Evolutionary conservation across 768 basidiomycete species (phyloP).

Genomic region (Lactarius vividus): DNA sequence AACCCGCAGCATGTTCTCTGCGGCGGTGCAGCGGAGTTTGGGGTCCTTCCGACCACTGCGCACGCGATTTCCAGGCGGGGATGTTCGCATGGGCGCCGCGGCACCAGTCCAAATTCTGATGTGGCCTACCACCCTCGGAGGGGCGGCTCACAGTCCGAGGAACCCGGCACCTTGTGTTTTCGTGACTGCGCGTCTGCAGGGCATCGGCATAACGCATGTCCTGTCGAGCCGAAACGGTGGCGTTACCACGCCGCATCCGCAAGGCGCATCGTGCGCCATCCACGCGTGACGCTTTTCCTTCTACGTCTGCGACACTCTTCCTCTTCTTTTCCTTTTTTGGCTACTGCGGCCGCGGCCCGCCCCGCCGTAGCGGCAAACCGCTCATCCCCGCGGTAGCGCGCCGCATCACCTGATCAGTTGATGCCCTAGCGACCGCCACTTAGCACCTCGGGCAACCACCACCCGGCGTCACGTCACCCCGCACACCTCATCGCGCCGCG

Average conservation of each 20-base stretch:
- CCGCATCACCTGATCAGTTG: conserved; percentile 21
- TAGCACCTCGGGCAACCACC: conserved; percentile 14
- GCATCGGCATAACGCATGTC: conserved; percentile 23
- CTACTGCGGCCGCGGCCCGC: conserved; percentile 24
- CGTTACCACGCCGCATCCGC: conserved; percentile 26
- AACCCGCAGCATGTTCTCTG: conserved; percentile 11
- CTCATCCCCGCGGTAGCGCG: conserved; percentile 18
- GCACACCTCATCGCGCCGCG: conserved; percentile 21
- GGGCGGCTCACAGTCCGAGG: conserved; percentile 25
- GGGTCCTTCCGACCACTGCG: conserved; percentile 20
- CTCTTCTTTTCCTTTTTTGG: conserved; percentile 19
- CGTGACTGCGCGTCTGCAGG: conserved; percentile 23
- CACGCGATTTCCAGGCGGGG: conserved; percentile 24
- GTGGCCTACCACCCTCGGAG: conserved; percentile 22
- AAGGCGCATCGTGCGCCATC: conserved; percentile 27
- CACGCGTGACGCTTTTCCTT: conserved; percentile 25
- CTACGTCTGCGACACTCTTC: conserved; percentile 11
- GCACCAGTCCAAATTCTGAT: conserved; percentile 22
- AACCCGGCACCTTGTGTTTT: conserved; percentile 25
- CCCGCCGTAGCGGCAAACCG: conserved; percentile 11
- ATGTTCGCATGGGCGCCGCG: conserved; percentile 24
- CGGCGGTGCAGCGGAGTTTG: conserved; percentile 26
- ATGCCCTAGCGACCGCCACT: conserved; percentile 21
- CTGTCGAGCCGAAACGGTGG: conserved; percentile 24
- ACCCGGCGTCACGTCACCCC: conserved; percentile 19